Conservation (phyloP, 768 basidiomycete species). For the Tulasnella sp. region DNA sequence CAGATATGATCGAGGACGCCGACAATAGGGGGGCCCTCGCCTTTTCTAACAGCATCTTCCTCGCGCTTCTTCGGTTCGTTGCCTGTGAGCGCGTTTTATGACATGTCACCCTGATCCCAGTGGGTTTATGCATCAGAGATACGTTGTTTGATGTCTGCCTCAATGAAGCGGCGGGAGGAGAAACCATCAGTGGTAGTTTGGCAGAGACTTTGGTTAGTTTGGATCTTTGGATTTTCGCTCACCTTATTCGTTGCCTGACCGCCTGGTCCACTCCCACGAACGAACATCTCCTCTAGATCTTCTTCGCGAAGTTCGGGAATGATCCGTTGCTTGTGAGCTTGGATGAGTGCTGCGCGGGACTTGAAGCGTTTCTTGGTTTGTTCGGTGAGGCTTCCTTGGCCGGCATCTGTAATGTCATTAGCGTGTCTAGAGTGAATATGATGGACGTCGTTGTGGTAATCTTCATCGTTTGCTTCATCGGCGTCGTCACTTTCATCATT, state of each 20-base stretch:
- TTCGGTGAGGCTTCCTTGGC: neutral
- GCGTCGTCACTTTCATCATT: neutral
- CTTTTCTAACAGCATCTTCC: slow-evolving; percentile 65
- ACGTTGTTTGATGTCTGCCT: slow-evolving; percentile 39
- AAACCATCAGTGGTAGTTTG: neutral
- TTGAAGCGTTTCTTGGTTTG: neutral
- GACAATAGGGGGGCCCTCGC: slow-evolving; percentile 26
- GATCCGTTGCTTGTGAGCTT: slow-evolving; percentile 49
- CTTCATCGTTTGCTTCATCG: neutral
- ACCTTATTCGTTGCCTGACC: slow-evolving; percentile 94
- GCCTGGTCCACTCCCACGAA: slow-evolving; percentile 83
- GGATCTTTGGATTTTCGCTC: too few species aligned
- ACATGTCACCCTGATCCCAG: slow-evolving; percentile 73
- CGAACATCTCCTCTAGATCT: slow-evolving; percentile 80
- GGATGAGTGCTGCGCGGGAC: slow-evolving; percentile 38
- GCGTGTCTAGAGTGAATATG: neutral
- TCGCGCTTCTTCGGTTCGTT: slow-evolving; percentile 67
- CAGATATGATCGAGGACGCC: too few species aligned
- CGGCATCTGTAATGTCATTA: neutral
- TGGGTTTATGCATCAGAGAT: slow-evolving; percentile 79
- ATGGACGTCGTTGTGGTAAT: neutral
- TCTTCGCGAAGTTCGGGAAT: slow-evolving; percentile 61
- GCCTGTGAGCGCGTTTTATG: slow-evolving; percentile 80
- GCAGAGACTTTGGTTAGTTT: too few species aligned
- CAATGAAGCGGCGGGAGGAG: neutral